phyloP scores from a whole-genome alignment of 768 basidiomycete genomes.

The Trametes punicea region DNA sequence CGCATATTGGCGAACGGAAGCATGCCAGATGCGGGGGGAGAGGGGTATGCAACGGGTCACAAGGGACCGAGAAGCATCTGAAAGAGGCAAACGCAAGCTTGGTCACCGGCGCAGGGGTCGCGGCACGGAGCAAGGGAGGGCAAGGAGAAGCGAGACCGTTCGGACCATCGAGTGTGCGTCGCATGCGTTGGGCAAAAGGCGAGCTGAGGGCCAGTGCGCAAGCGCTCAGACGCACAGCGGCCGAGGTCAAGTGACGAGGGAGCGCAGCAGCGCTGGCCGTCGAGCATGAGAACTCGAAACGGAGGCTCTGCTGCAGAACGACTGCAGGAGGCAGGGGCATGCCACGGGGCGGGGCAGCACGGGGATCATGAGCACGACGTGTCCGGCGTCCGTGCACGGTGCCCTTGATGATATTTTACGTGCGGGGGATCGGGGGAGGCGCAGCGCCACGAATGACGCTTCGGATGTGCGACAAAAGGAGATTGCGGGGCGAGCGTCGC shows the following conservation, averaged over 20 bases:
- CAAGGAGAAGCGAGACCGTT: neutral
- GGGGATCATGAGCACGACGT: neutral
- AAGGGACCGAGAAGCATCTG: neutral
- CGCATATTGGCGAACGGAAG: too few species aligned
- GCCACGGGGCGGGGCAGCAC: constrained; percentile 2
- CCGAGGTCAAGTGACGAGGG: constrained; percentile 16
- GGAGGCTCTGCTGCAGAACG: neutral
- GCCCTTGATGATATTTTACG: constrained; percentile 2
- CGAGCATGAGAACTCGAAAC: constrained; percentile 20
- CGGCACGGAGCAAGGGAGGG: constrained; percentile 2
- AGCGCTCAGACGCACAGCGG: neutral
- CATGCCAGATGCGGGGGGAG: constrained; percentile 4
- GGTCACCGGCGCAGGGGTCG: neutral
- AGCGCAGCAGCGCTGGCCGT: constrained; percentile 12
- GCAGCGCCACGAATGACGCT: constrained; percentile 1
- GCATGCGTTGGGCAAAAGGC: neutral
- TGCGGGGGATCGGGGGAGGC: constrained; percentile 13
- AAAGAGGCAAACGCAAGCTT: constrained; percentile 1
- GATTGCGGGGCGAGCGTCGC: neutral
- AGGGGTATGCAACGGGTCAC: constrained; percentile 4
- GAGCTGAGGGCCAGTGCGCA: neutral
- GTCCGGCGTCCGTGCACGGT: constrained; percentile 9
- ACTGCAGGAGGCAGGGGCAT: constrained; percentile 1
- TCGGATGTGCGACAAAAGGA: neutral
- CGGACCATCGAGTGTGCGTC: constrained; percentile 3